Evolutionary conservation across 352 stramenopile genomes (phyloP).

Genomic region (Globisporangium paddicum): DNA sequence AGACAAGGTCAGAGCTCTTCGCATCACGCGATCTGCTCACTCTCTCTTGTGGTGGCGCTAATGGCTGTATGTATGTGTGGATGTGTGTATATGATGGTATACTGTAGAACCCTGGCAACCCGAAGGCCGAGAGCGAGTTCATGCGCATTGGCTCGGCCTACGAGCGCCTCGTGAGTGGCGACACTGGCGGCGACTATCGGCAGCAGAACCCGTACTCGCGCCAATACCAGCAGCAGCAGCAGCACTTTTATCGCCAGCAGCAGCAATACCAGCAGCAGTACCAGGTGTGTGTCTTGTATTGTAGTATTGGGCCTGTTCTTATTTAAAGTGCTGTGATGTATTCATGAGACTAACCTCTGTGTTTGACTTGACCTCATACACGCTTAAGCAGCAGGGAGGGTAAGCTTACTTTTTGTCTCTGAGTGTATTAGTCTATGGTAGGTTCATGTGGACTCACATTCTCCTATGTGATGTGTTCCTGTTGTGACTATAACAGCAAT

Average conservation of each 20-base stretch:
- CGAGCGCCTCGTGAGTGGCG: constrained; percentile 45
- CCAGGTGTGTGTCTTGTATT: constrained; percentile 15
- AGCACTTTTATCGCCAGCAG: constrained; percentile 46
- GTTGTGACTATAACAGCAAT: constrained; percentile 10
- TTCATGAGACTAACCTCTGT: no score
- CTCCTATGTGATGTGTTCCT: background rate
- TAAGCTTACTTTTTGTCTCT: no score
- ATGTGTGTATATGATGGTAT: background rate
- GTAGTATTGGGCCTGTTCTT: background rate
- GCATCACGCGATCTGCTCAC: background rate
- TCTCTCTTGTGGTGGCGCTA: background rate
- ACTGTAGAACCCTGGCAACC: constrained; percentile 51
- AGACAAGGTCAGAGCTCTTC: constrained; percentile 78
- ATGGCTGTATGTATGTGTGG: background rate
- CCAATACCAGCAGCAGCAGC: constrained; percentile 34
- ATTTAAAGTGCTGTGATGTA: background rate
- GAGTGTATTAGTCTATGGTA: no score
- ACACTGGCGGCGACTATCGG: constrained; percentile 16
- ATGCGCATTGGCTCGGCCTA: constrained; percentile 73
- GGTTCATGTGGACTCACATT: background rate
- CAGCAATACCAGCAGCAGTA: constrained; percentile 43
- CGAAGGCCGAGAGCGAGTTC: constrained; percentile 66
- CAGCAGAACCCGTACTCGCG: constrained; percentile 14
- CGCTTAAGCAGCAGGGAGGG: background rate
- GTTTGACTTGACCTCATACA: background rate